phyloP scores from a whole-genome alignment of 2,329 filamentous ascomycete species.

The Gaeumannomyces sp. region DNA sequence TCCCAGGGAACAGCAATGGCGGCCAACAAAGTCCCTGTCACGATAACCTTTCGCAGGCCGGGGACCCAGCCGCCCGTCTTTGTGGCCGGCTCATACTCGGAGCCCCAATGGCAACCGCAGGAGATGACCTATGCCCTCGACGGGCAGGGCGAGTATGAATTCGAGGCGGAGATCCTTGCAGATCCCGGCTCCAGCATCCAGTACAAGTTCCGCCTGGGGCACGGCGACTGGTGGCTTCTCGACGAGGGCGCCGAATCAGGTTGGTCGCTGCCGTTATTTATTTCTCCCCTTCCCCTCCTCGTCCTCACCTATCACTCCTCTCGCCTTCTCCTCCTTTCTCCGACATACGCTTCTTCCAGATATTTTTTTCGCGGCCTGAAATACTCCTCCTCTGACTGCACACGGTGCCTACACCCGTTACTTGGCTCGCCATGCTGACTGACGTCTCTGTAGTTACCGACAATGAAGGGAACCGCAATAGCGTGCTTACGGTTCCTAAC shows the following conservation, averaged over 20 bases:
- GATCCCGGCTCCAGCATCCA: slow-evolving; percentile 56
- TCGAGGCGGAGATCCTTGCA: slow-evolving; percentile 49
- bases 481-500: slow-evolving; percentile 29
- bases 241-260: slow-evolving; percentile 56
- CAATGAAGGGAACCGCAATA: slow-evolving; percentile 41
- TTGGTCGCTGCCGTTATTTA: slow-evolving; percentile 28
- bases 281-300: background rate
- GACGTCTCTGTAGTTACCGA: slow-evolving; percentile 30
- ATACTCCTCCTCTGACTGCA: background rate
- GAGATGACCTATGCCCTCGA: slow-evolving; percentile 56
- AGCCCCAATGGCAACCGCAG: slow-evolving; percentile 58
- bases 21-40: slow-evolving; percentile 36
- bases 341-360: background rate
- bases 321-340: background rate
- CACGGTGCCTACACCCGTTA: background rate
- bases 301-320: background rate
- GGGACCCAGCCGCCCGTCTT: slow-evolving; percentile 62
- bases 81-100: slow-evolving; percentile 62
- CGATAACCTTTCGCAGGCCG: slow-evolving; percentile 54
- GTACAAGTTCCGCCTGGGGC: slow-evolving; percentile 68
- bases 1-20: slow-evolving; percentile 23
- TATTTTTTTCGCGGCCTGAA: background rate
- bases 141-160: slow-evolving; percentile 49
- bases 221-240: slow-evolving; percentile 63
- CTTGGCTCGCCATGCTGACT: slow-evolving; percentile 7